A percentile compares a stretch with the other conserved stretches of the same genome.
Evolutionary conservation across 2,329 filamentous ascomycete genomes (phyloP).

Genomic region (Aspergillus brasiliensis): DNA sequence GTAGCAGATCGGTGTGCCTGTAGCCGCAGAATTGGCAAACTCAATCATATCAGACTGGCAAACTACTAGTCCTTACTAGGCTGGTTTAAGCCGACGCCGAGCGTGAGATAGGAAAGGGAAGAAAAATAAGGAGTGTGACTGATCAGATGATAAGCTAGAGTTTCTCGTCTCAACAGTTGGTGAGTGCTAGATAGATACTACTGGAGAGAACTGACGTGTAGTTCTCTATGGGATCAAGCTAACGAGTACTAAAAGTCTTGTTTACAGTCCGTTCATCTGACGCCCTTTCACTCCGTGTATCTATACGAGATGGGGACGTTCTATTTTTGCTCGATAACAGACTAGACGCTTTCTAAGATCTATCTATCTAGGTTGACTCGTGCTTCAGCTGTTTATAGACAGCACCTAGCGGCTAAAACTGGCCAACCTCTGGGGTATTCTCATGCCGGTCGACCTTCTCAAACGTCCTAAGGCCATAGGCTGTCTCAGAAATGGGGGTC

Average conservation of each 20-base stretch:
- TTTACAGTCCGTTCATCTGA: not conserved
- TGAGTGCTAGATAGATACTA: not conserved
- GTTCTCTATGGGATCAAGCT: not conserved
- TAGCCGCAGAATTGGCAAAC: conserved; percentile 1
- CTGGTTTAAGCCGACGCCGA: not conserved
- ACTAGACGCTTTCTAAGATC: not conserved
- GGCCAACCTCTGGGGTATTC: conserved; percentile 6
- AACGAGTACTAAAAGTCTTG: not conserved
- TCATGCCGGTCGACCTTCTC: not conserved
- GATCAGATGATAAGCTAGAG: not conserved
- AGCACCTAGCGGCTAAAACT: not conserved
- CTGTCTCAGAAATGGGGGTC: conserved; percentile 16
- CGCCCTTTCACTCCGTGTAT: not conserved
- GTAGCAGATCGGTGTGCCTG: conserved; percentile 2
- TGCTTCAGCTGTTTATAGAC: conserved; percentile 8
- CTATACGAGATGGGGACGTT: not conserved
- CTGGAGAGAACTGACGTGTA: not conserved
- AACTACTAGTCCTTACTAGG: not conserved
- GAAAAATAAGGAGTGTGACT: not conserved
- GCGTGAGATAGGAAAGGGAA: not conserved
- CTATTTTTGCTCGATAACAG: conserved; percentile 1
- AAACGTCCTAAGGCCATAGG: conserved; percentile 6
- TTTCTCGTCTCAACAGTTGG: not conserved
- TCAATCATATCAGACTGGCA: conserved; percentile 3
- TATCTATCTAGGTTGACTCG: not conserved